Percentiles rank a stretch among this genome's conserved stretches.
Evolutionary conservation across 2,329 filamentous ascomycete genomes (phyloP).

Genomic region (Ophiostoma piceae): DNA sequence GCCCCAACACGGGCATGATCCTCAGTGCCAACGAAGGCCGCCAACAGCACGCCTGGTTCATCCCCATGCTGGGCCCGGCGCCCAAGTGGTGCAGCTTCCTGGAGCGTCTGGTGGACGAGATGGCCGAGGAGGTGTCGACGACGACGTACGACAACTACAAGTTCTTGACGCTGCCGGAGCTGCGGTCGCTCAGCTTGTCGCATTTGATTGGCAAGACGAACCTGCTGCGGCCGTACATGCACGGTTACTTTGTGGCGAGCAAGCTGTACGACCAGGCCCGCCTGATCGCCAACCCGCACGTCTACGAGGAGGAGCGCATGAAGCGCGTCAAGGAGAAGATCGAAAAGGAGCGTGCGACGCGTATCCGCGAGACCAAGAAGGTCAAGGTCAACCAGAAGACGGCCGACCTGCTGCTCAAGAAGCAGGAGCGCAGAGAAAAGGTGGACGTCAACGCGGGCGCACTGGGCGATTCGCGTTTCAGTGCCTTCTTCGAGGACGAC

Average conservation of each 20-base stretch:
- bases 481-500: slow-evolving; percentile 82
- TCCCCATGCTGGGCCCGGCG: slow-evolving; percentile 60
- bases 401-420: slow-evolving; percentile 67
- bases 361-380: slow-evolving; percentile 92
- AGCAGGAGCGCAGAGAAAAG: slow-evolving; percentile 54
- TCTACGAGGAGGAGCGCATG: slow-evolving; percentile 85
- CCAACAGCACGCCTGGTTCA: slow-evolving; percentile 74
- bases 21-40: slow-evolving; percentile 94
- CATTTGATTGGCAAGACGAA: slow-evolving; percentile 89
- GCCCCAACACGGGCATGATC: slow-evolving; percentile 87
- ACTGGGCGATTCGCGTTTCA: slow-evolving; percentile 81
- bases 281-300: slow-evolving; percentile 86
- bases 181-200: slow-evolving; percentile 77
- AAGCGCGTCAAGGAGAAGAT: slow-evolving; percentile 94
- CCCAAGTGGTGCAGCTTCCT: slow-evolving; percentile 95
- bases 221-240: slow-evolving; percentile 92
- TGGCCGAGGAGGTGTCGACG: slow-evolving; percentile 75
- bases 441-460: slow-evolving; percentile 59
- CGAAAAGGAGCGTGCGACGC: slow-evolving; percentile 90
- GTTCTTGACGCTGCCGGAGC: slow-evolving; percentile 83
- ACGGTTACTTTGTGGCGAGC: slow-evolving; percentile 95
- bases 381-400: slow-evolving; percentile 90
- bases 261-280: slow-evolving; percentile 92
- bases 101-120: slow-evolving; percentile 96
- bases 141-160: slow-evolving; percentile 99